These are phyloP conservation scores for Babesia bigemina DNA, from an alignment of 169 alveolate genomes.

Conservation along the genomic window DNA sequence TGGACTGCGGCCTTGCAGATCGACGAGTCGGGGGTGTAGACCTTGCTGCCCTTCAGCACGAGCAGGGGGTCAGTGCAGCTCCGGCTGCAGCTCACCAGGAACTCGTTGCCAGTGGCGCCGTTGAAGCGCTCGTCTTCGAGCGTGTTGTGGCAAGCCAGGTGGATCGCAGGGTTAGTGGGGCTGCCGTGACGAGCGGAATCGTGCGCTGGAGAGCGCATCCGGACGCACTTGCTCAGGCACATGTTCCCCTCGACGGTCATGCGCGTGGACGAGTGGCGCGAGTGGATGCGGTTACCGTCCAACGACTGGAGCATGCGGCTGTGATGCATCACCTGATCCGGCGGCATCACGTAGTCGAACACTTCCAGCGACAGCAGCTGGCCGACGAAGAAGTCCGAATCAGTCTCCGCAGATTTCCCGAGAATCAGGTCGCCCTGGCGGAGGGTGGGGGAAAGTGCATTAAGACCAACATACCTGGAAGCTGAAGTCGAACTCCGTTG, in stretches of 20 bases:
- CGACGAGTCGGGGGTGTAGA: constrained; percentile 85
- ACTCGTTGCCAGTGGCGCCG: constrained; percentile 75
- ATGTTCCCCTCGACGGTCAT: constrained; percentile 69
- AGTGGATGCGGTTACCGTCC: constrained; percentile 36
- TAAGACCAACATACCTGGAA: constrained; percentile 51
- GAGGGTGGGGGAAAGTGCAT: neutral
- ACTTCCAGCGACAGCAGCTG: constrained; percentile 66
- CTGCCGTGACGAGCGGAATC: neutral
- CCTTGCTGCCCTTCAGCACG: constrained; percentile 72
- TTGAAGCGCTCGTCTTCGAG: constrained; percentile 65
- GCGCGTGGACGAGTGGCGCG: constrained; percentile 42
- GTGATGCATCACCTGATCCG: constrained; percentile 74
- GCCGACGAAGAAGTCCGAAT: constrained; percentile 76
- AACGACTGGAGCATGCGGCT: constrained; percentile 22
- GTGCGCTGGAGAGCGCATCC: constrained; percentile 32
- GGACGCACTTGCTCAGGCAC: constrained; percentile 64
- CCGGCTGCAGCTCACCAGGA: constrained; percentile 71
- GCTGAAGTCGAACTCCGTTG: constrained; percentile 66
- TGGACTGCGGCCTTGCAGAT: constrained; percentile 89
- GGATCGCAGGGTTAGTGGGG: constrained; percentile 65
- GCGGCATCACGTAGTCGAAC: constrained; percentile 75
- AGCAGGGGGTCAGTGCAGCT: constrained; percentile 69
- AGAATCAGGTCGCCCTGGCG: constrained; percentile 61
- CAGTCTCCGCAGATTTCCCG: constrained; percentile 72
- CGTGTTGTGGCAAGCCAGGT: constrained; percentile 54